These are phyloP conservation scores for Oryza australiensis DNA, from an alignment of 176 grass and related monocot genomes.

Conservation along the genomic window DNA sequence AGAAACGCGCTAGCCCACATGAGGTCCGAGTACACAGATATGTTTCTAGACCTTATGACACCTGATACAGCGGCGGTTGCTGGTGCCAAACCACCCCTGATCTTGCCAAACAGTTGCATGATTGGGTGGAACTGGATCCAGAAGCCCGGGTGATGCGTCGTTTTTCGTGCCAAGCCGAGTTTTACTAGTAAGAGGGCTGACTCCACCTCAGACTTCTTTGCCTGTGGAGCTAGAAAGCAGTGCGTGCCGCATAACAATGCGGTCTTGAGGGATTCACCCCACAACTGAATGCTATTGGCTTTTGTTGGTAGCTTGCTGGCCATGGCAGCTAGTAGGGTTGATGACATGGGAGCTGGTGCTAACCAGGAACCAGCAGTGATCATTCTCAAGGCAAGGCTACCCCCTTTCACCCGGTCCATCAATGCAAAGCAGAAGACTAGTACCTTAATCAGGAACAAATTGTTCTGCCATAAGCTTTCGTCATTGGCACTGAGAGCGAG, in stretches of 20 bases:
- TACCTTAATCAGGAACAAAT: slow-evolving; percentile 76
- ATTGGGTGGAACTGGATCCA: slow-evolving; percentile 90
- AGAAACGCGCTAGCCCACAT: slow-evolving; percentile 93
- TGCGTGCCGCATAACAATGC: slow-evolving; percentile 67
- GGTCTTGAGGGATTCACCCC: slow-evolving; percentile 63
- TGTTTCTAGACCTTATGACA: slow-evolving; percentile 60
- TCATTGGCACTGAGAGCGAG: slow-evolving; percentile 42
- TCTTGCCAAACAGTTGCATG: slow-evolving; percentile 71
- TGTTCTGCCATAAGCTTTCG: slow-evolving; percentile 76
- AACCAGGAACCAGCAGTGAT: slow-evolving; percentile 82
- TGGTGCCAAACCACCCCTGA: slow-evolving; percentile 52
- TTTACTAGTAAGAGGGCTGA: slow-evolving; percentile 83
- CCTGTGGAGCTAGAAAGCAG: slow-evolving; percentile 65
- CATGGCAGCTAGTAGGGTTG: slow-evolving; percentile 61
- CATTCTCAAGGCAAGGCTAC: slow-evolving; percentile 77
- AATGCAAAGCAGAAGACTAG: slow-evolving; percentile 82
- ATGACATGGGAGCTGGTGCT: slow-evolving; percentile 83
- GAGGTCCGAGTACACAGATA: slow-evolving; percentile 65
- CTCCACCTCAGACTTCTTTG: slow-evolving; percentile 70
- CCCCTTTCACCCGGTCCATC: slow-evolving; percentile 70
- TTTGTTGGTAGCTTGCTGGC: slow-evolving; percentile 69
- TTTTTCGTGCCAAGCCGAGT: slow-evolving; percentile 75
- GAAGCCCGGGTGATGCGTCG: slow-evolving; percentile 60
- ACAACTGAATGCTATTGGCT: slow-evolving; percentile 65
- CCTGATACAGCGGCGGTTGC: slow-evolving; percentile 63